Base-by-base conservation (phyloP, 768 basidiomycete genomes). In the Amanita subjunquillea region DNA sequence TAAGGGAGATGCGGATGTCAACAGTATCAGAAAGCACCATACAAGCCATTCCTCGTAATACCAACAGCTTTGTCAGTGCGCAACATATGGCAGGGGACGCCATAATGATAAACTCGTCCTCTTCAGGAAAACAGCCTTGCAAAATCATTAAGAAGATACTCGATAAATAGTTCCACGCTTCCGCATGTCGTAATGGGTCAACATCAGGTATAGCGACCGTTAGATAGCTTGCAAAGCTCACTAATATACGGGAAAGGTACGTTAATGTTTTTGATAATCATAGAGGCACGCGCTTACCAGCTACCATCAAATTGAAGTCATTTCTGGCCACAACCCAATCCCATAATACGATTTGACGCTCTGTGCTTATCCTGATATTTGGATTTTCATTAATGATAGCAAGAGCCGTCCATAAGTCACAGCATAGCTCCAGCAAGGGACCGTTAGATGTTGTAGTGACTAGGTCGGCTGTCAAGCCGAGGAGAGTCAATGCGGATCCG, bases 151-250 rank as follows among this genome's bases (percentile, higher is more conserved):
- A 57, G 5, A 80, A 58, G 1, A 69, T 63, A 49, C 80, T 76
- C 27, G 76, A 64, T 48, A 87, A 61, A 59, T 76, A 71, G 42
- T 76, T 68, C 76, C 79, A 82, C 42, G 73, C 71, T 59, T 84
- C 82, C 8, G 72, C 66, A 52, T 67, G 67, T 37, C 65, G 62
- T 29, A 81, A 60, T 2, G 72, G 56, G 47, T 72, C 72, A 39
- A 61, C 62, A 0, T 54, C 47, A 30, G 57, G 48, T 2, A 56
- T 50, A 4, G 60, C 61, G 4, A 65, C 62, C 3, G 69, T 48
- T 43, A 80, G 61, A 55, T 74, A 77, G 25, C 69, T 55, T 4
- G 80, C 67, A 57, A 81, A 69, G 2, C 73, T 69, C 52, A 74
- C 81, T 82, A 45, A 4, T 30, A 20, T 38, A 20, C 13, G 12